Base-by-base conservation (phyloP, 2,329 filamentous ascomycete species). In the Chalaropsis ovoidea region DNA sequence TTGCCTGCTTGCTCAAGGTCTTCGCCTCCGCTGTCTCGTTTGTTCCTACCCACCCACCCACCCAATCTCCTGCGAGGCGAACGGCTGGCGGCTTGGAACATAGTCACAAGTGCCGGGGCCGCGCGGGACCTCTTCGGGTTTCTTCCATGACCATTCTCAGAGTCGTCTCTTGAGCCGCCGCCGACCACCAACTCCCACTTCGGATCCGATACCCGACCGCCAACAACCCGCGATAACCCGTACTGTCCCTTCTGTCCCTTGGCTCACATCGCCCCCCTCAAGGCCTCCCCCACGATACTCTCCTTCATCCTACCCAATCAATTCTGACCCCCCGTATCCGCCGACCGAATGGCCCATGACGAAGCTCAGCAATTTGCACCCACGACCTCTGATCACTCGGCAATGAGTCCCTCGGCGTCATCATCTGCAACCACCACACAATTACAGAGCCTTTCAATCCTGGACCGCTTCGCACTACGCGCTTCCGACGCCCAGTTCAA, bases 401-500 rank as follows among this genome's bases (percentile, higher is more conserved):
- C 65, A 61, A 67, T 67, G 66, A 31, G 47, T 43, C 62, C 65
- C 39, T 24, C 66, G n/a, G 39, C 3, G 82, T 86, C 71, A 76
- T 69, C 63, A 68, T 77, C 24, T 78, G 81, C 0, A 71, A 77
- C 42, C 74, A 72, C 67, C 82, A 78, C 72, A 74, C 86, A 1
- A 71, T 86, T 62, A 42, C 74, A 52, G 15, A 60, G 35, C 45
- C 63, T 77, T 70, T 81, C 80, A 61, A 71, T 75, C 62, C 71
- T 84, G 69, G 80, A 86, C 72, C 77, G 76, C 70, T 86, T 83
- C 81, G 79, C 82, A 24, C 75, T 78, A 61, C 71, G 73, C 47
- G 82, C 83, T 62, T 83, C 82, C 42, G 81, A 85, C 68, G 79
- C 82, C 22, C 81, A 84, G 69, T 86, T 97, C 74, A 90, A 95